Base-by-base conservation (phyloP, 2,329 filamentous ascomycete species). In the Colletotrichum lini region DNA sequence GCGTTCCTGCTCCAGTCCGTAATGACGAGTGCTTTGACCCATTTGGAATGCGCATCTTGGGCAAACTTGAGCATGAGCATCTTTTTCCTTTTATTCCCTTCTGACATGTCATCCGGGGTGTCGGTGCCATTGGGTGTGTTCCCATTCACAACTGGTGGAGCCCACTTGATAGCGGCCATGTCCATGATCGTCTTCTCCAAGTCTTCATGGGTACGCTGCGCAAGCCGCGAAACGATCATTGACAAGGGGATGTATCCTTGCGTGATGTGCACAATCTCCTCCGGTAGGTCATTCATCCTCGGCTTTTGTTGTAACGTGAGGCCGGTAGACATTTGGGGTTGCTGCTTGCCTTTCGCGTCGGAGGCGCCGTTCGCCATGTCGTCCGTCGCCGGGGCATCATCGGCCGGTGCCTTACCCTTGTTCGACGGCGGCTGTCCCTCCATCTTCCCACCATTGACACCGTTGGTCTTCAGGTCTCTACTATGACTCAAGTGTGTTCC, bases 21-120 rank as follows among this genome's bases (percentile, higher is more conserved):
- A 57, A 99, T 91, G 26, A 99, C 94, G 23, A 98, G 86, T 9
- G 95, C 89, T 83, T 99, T 98, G 80, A 97, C 94, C 86, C 97
- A 98, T 83, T 94, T 94, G 40, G 92, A 91, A 78, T 98, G 92
- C 77, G 93, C 90, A 26, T 91, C 89, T 79, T 96, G 92, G 10
- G 93, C 91, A 82, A 96, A 97, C 53, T 93, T 90, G 70, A 98
- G 82, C 64, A 98, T 81, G 45, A 86, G 82, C 38, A 89, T 83
- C 82, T 98, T 98, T 83, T 97, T 98, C 42, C 88, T 85, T 15
- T 93, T 77, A 77, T 94, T 96, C 72, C 92, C 90, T 49, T 81
- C 79, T 1, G 90, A 91, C 23, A 82, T 85, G 76, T 93, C 91
- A 65, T 91, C 88, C 2, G 78, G 75, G 4, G 78, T 77, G 63